Evolutionary conservation across 345 rosid genomes (phyloP), one percentile per base, ranked within the genome.

Genomic region (Citrus glauca): DNA sequence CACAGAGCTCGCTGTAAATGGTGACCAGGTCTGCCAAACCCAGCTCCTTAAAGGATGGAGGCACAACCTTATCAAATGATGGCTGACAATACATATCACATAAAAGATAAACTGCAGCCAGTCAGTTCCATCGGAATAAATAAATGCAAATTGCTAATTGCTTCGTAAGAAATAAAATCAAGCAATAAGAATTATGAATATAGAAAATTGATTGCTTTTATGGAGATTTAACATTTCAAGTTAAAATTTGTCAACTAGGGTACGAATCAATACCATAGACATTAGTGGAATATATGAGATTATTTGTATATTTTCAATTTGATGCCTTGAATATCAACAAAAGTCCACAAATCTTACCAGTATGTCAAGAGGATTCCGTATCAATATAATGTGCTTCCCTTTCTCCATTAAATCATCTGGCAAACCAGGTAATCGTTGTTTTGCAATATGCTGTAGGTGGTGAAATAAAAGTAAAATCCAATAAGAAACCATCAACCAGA

Each of bases 301-400:
- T 38, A 63, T 73, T 16, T 10, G 22, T 28, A 57, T 75, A 27
- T 48, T 14, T 66, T 69, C 35, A 17, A 48, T 71, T 42, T 59
- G 19, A 27, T 33, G 77, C 13, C 28, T 55, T 53, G 67, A 71
- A 1, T 60, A 38, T 57, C 56, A 27, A 79, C 30, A 24, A 57
- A 27, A 3, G 25, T 71, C 42, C 72, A 61, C 24, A 33, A 25
- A 77, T 33, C 86, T 85, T 82, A 94, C 97, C 91, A 94, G 66
- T 79, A 90, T 78, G 82, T 87, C 85, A 56, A 93, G 89, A n/a
- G 97, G 98, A 84, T 88, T 89, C 33, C 92, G 80, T 65, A 93
- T 93, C 83, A 93, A 77, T 79, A 94, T 86, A 84, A 94, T 88
- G 79, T 94, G 98, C 67, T 91, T 91, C 79, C 95, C 97, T 83